Conservation (phyloP, 1,139 yeast genomes). For the Debaryomyces psychrophilus region DNA sequence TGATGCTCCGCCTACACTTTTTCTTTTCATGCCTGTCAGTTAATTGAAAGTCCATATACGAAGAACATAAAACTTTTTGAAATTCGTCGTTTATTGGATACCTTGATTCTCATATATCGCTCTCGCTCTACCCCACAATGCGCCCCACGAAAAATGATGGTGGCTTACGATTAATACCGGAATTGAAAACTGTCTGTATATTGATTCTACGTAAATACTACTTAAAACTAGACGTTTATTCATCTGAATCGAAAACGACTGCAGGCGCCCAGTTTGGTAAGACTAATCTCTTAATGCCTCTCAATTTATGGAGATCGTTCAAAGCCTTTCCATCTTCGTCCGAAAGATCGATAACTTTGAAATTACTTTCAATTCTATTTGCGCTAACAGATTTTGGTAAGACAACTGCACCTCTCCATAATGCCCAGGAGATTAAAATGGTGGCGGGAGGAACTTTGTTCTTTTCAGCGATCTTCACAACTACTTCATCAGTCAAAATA, state of each 20-base stretch:
- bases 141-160: not conserved
- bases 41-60: not conserved
- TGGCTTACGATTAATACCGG: not conserved
- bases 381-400: conserved; percentile 74
- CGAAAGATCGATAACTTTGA: conserved; percentile 51
- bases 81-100: not conserved
- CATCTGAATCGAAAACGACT: conserved; percentile 22
- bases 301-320: conserved; percentile 42
- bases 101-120: not conserved
- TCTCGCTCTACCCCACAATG: not conserved
- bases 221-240: not conserved
- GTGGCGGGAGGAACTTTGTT: conserved; percentile 61
- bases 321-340: conserved; percentile 58
- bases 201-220: not conserved
- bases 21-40: not conserved
- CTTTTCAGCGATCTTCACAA: conserved; percentile 57
- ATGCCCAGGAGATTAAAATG: conserved; percentile 71
- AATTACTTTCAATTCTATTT: conserved; percentile 61
- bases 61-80: not conserved
- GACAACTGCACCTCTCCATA: conserved; percentile 68
- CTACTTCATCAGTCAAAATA: conserved; percentile 51
- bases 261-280: conserved; percentile 41
- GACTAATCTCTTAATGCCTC: conserved; percentile 55
- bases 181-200: not conserved
- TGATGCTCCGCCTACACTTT: not conserved